Evolutionary conservation across 345 rosid genomes (phyloP), one percentile per base, ranked within the genome.

Genomic region (Erucastrum elatum): DNA sequence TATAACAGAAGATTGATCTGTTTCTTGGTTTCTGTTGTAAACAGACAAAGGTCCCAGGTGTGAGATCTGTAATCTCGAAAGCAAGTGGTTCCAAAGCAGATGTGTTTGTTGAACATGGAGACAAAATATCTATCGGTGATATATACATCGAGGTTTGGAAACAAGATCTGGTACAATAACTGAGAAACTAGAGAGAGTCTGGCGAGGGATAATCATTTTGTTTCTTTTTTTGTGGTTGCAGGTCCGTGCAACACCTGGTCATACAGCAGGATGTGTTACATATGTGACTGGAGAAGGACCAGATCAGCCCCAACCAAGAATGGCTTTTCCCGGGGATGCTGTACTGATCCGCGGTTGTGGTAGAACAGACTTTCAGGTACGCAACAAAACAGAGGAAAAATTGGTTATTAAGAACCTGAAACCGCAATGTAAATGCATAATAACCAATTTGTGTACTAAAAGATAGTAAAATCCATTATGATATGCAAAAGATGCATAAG

Each of bases 361-460:
- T 25, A 91, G 99, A 81, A 93, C 99, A 4, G 98, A 93, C 85
- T 95, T 95, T 81, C 99, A 95, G 98, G 99, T 93, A 75, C 44
- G 0, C 15, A 8, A 0, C 15, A 6, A 44, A 37, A 64, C 53
- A 68, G 39, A 49, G 67, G 61, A 2, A 29, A 16, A 11, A 0
- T 1, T 0, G 9, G 8, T 27, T 27, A 53, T 53, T 15, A 53
- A 53, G 4, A 53, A 15, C 59, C 59, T 4, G 5, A 4, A 49
- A n/a, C 56, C 2, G 30, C 30, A 27, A 27, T 2, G 1, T 27
- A 1, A 2, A 27, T 27, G 30, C 30, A 27, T 27, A 27, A 27
- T n/a, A n/a, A n/a, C n/a, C n/a, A 2, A 2, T 27, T 2, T 27
- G 30, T 27, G 30, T 27, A n/a, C n/a, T n/a, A n/a, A n/a, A n/a